Evolutionary conservation across 2,329 filamentous ascomycete genomes (phyloP).

Genomic region (Neofusicoccum laricinum): DNA sequence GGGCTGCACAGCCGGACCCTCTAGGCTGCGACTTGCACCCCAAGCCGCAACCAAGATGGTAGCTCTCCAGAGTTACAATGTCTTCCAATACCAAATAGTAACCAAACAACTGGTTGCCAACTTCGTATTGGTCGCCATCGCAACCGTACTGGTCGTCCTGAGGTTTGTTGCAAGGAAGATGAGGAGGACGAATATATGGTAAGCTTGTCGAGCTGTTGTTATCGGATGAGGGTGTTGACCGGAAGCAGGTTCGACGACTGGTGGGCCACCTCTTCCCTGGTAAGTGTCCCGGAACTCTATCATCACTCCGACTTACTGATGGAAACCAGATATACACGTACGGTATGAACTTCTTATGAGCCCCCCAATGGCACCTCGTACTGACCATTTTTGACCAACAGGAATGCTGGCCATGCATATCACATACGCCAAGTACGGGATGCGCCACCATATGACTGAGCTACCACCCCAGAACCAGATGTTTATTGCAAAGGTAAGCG

Average conservation of each 20-base stretch:
- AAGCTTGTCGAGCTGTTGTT: neutral
- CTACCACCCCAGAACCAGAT: neutral
- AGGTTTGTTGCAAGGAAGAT: conserved; percentile 1
- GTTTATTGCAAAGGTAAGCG: neutral
- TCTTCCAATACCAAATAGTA: neutral
- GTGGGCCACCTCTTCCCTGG: neutral
- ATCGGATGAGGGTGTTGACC: neutral
- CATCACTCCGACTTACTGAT: neutral
- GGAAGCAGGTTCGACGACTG: neutral
- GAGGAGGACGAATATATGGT: neutral
- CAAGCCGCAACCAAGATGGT: neutral
- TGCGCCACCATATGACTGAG: neutral
- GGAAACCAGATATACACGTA: neutral
- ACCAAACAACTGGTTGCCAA: neutral
- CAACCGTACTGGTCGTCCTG: neutral
- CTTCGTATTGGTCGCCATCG: neutral
- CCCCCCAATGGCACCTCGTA: neutral
- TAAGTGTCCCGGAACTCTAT: neutral
- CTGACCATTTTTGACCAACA: neutral
- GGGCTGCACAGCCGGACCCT: neutral
- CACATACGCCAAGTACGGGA: neutral
- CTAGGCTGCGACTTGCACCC: neutral
- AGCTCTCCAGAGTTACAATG: neutral
- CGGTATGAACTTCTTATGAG: neutral
- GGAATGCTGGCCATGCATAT: conserved; percentile 8